phyloP scores from a whole-genome alignment of 768 basidiomycete genomes.

The Lactifluus piperatus region DNA sequence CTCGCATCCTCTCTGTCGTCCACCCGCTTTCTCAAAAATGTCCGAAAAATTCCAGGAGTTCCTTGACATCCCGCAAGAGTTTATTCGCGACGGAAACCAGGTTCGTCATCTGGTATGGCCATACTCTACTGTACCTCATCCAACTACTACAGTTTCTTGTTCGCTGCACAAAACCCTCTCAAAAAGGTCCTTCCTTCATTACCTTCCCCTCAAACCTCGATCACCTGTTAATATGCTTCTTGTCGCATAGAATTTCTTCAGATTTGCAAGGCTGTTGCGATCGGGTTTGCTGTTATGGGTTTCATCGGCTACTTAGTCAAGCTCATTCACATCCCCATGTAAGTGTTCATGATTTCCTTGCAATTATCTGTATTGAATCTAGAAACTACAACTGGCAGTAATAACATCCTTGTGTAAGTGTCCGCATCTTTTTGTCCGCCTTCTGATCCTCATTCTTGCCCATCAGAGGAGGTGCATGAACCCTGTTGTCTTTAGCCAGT shows the following conservation, averaged over 20 bases:
- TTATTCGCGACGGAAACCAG: conserved; percentile 88
- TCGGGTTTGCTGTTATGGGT: conserved; percentile 98
- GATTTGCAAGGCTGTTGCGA: conserved; percentile 92
- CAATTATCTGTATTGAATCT: conserved; percentile 15
- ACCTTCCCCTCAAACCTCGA: background rate
- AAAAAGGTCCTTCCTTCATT: conserved; percentile 62
- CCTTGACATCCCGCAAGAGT: conserved; percentile 84
- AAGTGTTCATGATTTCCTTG: conserved; percentile 30
- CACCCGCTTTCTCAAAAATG: no score
- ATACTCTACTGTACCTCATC: conserved; percentile 4
- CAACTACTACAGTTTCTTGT: conserved; percentile 72
- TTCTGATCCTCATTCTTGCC: conserved; percentile 20
- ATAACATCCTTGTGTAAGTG: conserved; percentile 96
- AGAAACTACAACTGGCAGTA: conserved; percentile 40
- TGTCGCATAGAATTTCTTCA: conserved; percentile 72
- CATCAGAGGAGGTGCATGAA: conserved; percentile 67
- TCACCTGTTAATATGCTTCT: background rate
- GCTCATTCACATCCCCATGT: conserved; percentile 98
- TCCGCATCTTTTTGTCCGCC: background rate
- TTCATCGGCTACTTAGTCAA: conserved; percentile 99
- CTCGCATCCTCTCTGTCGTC: conserved; percentile 21
- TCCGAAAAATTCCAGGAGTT: conserved; percentile 89
- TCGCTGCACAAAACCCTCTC: conserved; percentile 95
- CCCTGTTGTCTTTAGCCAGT: background rate
- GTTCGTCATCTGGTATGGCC: conserved; percentile 32